Conservation (phyloP, 2,329 filamentous ascomycete genomes). For the Pseudocercospora cruenta region DNA sequence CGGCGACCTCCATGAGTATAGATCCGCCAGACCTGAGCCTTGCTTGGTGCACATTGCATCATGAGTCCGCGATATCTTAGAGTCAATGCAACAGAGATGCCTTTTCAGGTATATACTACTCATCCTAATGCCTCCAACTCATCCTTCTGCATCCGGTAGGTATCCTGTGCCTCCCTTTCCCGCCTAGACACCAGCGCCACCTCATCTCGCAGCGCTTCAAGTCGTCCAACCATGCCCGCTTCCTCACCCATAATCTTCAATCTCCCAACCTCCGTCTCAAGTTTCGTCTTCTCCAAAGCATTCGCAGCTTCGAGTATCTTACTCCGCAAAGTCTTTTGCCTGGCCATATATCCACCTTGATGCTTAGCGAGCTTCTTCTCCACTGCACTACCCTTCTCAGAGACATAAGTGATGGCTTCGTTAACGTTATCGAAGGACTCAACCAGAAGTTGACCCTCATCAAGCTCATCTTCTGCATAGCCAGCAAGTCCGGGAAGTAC, state of each 20-base stretch:
- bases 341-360: conserved; percentile 86
- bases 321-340: conserved; percentile 75
- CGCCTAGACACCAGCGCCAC: conserved; percentile 77
- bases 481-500: conserved; percentile 77
- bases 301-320: conserved; percentile 75
- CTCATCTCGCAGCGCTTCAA: conserved; percentile 79
- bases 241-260: conserved; percentile 80
- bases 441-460: conserved; percentile 67
- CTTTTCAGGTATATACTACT: background rate
- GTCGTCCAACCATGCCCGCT: conserved; percentile 69
- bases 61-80: no score
- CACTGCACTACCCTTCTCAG: conserved; percentile 80
- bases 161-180: conserved; percentile 88
- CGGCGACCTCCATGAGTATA: no score
- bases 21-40: no score
- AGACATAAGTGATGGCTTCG: conserved; percentile 71
- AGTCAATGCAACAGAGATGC: background rate
- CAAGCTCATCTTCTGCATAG: conserved; percentile 74
- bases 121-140: conserved; percentile 59
- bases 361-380: conserved; percentile 91
- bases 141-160: conserved; percentile 75
- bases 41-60: no score
- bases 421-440: conserved; percentile 77
- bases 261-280: conserved; percentile 73
- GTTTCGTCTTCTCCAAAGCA: conserved; percentile 72